phyloP scores from a whole-genome alignment of 208 protist species.

The Paratrypanosoma confusum region DNA sequence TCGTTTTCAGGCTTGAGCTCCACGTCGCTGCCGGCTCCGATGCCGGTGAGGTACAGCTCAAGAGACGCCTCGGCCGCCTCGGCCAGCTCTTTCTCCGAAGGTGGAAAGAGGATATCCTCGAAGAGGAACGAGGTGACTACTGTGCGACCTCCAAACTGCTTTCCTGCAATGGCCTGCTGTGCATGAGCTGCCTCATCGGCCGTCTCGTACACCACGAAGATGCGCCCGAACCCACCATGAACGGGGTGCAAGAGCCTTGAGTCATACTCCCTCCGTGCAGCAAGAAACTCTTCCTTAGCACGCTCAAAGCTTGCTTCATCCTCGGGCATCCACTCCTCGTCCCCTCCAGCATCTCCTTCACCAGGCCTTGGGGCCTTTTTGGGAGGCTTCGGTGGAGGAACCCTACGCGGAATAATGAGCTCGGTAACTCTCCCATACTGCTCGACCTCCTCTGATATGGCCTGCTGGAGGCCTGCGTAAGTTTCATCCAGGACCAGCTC shows the following conservation, averaged over 20 bases:
- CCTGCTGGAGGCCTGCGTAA: slow-evolving; percentile 51
- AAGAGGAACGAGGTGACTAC: slow-evolving; percentile 85
- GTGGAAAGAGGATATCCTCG: slow-evolving; percentile 55
- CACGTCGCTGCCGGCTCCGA: slow-evolving; percentile 6
- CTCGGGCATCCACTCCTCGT: slow-evolving; percentile 17
- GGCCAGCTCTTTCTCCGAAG: slow-evolving; percentile 11
- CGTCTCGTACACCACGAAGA: slow-evolving; percentile 83
- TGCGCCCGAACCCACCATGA: slow-evolving; percentile 62
- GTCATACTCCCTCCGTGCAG: slow-evolving; percentile 42
- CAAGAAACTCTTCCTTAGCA: slow-evolving; percentile 35
- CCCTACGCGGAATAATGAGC: slow-evolving; percentile 68
- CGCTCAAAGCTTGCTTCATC: slow-evolving; percentile 32
- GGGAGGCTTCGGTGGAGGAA: slow-evolving; percentile 43
- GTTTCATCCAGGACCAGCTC: slow-evolving; percentile 60
- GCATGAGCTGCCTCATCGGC: slow-evolving; percentile 72
- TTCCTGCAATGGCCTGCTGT: slow-evolving; percentile 70
- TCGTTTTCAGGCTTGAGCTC: slow-evolving; percentile 10
- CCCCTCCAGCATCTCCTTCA: slow-evolving; percentile 8
- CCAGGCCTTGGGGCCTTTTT: slow-evolving; percentile 23
- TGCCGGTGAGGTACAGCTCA: slow-evolving; percentile 7
- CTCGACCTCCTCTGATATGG: slow-evolving; percentile 79
- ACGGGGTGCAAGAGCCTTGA: slow-evolving; percentile 64
- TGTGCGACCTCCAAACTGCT: slow-evolving; percentile 75
- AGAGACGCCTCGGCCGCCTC: slow-evolving; percentile 19
- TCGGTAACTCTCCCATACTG: slow-evolving; percentile 63